phyloP scores from a whole-genome alignment of 495 filamentous ascomycete species.

The Tuber microsphaerosporum region DNA sequence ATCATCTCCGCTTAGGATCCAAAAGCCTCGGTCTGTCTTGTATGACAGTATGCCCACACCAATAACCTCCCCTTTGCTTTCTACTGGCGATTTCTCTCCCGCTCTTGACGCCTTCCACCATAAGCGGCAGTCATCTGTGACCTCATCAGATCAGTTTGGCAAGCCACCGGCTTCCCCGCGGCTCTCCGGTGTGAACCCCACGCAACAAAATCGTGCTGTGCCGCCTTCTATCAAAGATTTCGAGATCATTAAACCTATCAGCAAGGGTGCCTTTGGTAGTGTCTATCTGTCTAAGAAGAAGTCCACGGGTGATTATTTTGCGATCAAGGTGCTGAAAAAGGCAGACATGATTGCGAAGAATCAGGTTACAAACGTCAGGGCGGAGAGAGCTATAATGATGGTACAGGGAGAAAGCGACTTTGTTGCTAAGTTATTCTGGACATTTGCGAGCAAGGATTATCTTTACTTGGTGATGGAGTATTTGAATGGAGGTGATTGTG shows the following conservation, averaged over 20 bases:
- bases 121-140: constrained; percentile 84
- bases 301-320: constrained; percentile 93
- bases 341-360: constrained; percentile 99
- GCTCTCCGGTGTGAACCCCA: constrained; percentile 62
- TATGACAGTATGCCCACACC: constrained; percentile 75
- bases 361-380: constrained; percentile 97
- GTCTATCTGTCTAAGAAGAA: constrained; percentile 98
- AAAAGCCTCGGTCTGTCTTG: constrained; percentile 69
- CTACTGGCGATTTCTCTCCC: constrained; percentile 75
- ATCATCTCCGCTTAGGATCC: constrained; percentile 77
- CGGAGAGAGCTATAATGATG: constrained; percentile 99
- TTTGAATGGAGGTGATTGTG: constrained; percentile 93
- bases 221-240: constrained; percentile 98
- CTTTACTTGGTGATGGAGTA: constrained; percentile 99
- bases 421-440: constrained; percentile 98
- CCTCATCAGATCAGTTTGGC: constrained; percentile 60
- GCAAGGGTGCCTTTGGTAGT: constrained; percentile 96
- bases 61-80: constrained; percentile 77
- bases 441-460: constrained; percentile 98
- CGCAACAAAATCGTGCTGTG: constrained; percentile 65
- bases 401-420: constrained; percentile 99
- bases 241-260: constrained; percentile 98
- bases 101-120: constrained; percentile 57
- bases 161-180: constrained; percentile 75
- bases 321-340: constrained; percentile 97